Percentiles rank a stretch among this genome's conserved stretches.
Conservation (phyloP, 1,139 yeast genomes). For the Entelexis paramagnoliae region DNA sequence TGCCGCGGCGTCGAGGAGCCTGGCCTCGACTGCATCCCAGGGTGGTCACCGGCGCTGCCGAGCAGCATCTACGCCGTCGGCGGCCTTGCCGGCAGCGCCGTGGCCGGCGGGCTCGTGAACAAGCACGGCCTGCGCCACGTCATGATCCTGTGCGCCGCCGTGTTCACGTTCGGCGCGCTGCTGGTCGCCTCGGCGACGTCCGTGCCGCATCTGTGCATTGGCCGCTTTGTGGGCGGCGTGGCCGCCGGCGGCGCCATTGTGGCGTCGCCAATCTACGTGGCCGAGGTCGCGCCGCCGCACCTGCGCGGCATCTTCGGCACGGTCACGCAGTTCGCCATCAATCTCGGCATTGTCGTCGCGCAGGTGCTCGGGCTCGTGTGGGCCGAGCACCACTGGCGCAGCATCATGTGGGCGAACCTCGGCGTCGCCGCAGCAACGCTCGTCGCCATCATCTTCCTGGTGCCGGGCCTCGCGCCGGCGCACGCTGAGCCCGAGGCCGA, state of each 20-base stretch:
- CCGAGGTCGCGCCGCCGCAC: conserved; percentile 62
- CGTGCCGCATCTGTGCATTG: conserved; percentile 43
- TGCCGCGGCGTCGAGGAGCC: conserved; percentile 26
- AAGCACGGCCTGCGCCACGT: conserved; percentile 52
- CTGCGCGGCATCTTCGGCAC: conserved; percentile 73
- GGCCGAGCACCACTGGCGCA: conserved; percentile 57
- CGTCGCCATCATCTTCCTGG: background rate
- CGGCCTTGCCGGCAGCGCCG: conserved; percentile 67
- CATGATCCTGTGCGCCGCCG: conserved; percentile 45
- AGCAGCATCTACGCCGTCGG: conserved; percentile 82
- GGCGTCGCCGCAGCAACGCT: conserved; percentile 36
- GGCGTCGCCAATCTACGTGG: conserved; percentile 67
- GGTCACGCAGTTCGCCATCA: conserved; percentile 77
- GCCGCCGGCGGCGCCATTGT: conserved; percentile 87
- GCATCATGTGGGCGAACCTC: conserved; percentile 39
- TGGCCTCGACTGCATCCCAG: conserved; percentile 45
- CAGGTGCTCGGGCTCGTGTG: conserved; percentile 62
- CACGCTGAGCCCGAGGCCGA: background rate
- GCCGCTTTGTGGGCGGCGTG: conserved; percentile 68
- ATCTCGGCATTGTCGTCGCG: conserved; percentile 69
- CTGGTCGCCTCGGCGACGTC: conserved; percentile 46
- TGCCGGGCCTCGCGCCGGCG: background rate
- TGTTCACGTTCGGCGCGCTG: conserved; percentile 56
- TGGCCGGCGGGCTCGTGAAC: conserved; percentile 65
- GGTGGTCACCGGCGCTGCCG: conserved; percentile 60